Evolutionary conservation across 495 filamentous ascomycete species (phyloP).

Genomic region (Apodospora peruviana): DNA sequence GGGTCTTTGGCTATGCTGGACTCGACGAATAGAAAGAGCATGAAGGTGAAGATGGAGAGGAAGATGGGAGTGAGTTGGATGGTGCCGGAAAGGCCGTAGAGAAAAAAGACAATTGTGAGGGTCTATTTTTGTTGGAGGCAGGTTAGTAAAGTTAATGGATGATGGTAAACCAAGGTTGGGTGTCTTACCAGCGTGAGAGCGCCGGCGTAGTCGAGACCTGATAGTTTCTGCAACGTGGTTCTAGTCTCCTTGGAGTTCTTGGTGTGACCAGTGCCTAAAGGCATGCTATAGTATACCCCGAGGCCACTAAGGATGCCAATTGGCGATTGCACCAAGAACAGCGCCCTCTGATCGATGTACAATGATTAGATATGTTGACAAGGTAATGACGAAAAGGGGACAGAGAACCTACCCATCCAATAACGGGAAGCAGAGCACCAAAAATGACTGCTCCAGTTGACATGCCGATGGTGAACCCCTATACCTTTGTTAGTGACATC

Average conservation of each 20-base stretch:
- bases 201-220: constrained; percentile 63
- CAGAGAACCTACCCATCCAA: constrained; percentile 60
- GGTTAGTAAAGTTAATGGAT: constrained; percentile 2
- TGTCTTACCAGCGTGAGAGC: constrained; percentile 53
- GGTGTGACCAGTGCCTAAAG: constrained; percentile 31
- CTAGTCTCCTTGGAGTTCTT: constrained; percentile 14
- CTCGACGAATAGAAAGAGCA: constrained; percentile 58
- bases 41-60: constrained; percentile 47
- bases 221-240: constrained; percentile 44
- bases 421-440: constrained; percentile 53
- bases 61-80: constrained; percentile 54
- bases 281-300: constrained; percentile 55
- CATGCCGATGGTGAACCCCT: constrained; percentile 63
- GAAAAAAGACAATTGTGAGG: constrained; percentile 53
- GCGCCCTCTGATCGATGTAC: constrained; percentile 54
- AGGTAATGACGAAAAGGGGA: not conserved
- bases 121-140: constrained; percentile 34
- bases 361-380: not conserved
- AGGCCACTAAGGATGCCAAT: constrained; percentile 50
- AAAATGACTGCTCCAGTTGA: constrained; percentile 65
- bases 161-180: not conserved
- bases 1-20: constrained; percentile 51
- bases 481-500: too few relatives aligned
- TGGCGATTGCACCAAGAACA: constrained; percentile 66
- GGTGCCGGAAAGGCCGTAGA: constrained; percentile 57